Evolutionary conservation across 1,284 basidiomycete species (phyloP), one percentile per base, ranked within the genome.

Genomic region (Cryptococcus sp.): DNA sequence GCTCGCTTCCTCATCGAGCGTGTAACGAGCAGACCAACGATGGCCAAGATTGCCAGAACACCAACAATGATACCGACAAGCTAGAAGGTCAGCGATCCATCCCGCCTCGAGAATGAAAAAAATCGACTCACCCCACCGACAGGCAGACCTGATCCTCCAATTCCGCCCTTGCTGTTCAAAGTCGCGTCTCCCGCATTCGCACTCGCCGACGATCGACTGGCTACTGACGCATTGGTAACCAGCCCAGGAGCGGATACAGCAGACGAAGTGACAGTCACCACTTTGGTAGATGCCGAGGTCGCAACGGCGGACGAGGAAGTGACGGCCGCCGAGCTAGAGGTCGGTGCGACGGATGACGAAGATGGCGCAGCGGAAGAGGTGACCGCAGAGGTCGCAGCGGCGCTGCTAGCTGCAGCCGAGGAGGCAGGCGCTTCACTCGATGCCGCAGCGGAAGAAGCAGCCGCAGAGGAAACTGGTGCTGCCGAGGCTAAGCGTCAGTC

Each of bases 1-100:
- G 56, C 52, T 42, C 58, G 57, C 48, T 66, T 65, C 34, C 66
- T 48, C 38, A 65, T 45, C 3, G 47, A 56, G 28, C 60, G 54
- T 5, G 65, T 68, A 11, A 57, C 59, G 26, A 71, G 44, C 28
- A 69, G 32, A 1, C 50, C 68, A 22, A 64, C 50, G 14, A 62
- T 35, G 19, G 51, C 48, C 18, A 68, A 16, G 9, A 60, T 53
- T n/a, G 57, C 63, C 2, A 70, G 21, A 37, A 52, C 64, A 24
- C 64, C 69, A 40, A 64, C 57, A 43, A 70, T 63, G 50, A 71
- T 69, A 43, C 69, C 69, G 24, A 63, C 62, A 40, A 71, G 59
- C 68, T 70, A 31, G 28, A 31, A 31, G 14, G 28, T n/a, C n/a
- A n/a, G n/a, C n/a, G n/a, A n/a, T n/a, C n/a, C n/a, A n/a, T n/a